Base-by-base conservation (phyloP, 768 basidiomycete genomes). In the Amanita rubescens region DNA sequence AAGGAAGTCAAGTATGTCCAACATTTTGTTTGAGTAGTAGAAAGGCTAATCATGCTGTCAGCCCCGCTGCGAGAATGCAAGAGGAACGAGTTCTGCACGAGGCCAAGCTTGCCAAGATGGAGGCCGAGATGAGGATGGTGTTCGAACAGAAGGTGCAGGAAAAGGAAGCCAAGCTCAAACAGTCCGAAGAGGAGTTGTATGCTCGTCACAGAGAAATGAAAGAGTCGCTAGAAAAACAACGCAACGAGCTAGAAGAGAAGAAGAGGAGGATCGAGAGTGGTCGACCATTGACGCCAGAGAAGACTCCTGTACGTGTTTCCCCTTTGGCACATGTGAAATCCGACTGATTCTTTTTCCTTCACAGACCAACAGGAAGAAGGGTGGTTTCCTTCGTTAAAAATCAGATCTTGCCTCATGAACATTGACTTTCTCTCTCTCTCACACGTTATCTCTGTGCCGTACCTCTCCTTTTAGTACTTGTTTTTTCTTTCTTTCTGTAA, bases 51-150 rank as follows among this genome's bases (percentile, higher is more conserved):
- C 38, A 46, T 14, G 58, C 57, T 66, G 34, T 2, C 61, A 98
- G 95, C 72, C 96, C 96, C 57, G 94, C 94, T 46, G 90, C 89
- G 55, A 88, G 93, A 71, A 81, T 92, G 74, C 93, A 94, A 59
- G 96, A 99, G 67, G 96, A 99, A 67, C 90, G 96, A 53, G 77
- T 91, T 49, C 70, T 97, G 65, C 95, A 99, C 72, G 95, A 99
- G 73, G 89, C 90, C 60, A 98, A 98, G 70, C 82, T 99, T 51
- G 82, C 91, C 53, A 99, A 99, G 84, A 97, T 97, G 87, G 96
- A 99, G 75, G 90, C 94, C 53, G 96, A 98, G 79, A 99, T 99
- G 96, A 98, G 97, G 84, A 93, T 95, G 91, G 96, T 99, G 62
- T 99, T 99, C 93, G 94, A 94, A 68, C 96, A 98, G 73, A 99